A percentile compares a stretch with the other conserved stretches of the same genome.
phyloP scores from a whole-genome alignment of 1,284 basidiomycete genomes.

The Phenoliferia sp. region DNA sequence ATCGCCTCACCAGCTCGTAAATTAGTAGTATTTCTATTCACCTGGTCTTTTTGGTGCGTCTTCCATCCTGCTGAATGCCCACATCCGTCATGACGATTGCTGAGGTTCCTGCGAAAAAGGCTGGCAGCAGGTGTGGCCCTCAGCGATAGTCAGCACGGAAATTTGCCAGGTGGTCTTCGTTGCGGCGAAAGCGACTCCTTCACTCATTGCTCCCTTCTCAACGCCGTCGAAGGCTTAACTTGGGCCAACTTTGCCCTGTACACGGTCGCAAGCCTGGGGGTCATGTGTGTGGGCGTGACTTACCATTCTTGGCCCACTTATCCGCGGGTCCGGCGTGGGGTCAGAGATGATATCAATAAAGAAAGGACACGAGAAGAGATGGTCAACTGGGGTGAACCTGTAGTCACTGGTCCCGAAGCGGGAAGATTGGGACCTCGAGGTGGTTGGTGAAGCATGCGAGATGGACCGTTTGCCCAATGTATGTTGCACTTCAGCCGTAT shows the following conservation, averaged over 20 bases:
- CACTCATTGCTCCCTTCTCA: background rate
- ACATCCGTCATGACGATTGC: no score
- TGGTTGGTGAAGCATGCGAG: no score
- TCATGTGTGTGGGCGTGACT: background rate
- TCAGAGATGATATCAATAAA: no score
- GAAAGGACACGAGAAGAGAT: no score
- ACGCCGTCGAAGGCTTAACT: background rate
- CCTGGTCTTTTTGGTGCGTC: background rate
- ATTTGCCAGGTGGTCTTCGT: background rate
- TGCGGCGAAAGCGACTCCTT: background rate
- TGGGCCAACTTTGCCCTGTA: background rate
- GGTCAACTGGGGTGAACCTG: no score
- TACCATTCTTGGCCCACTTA: background rate
- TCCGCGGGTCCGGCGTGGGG: background rate
- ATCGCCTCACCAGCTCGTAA: background rate
- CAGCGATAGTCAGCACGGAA: background rate
- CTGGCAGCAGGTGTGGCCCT: background rate
- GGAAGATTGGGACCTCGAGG: no score
- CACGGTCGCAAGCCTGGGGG: background rate
- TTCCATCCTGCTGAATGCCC: background rate
- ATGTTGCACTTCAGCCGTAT: no score
- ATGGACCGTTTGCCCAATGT: no score
- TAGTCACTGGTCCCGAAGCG: no score
- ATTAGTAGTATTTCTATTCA: background rate
- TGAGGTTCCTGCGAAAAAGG: no score